Percentiles rank a stretch among this genome's conserved stretches.
Conservation (phyloP, 2,329 filamentous ascomycete genomes). For the Penicillium olsonii region DNA sequence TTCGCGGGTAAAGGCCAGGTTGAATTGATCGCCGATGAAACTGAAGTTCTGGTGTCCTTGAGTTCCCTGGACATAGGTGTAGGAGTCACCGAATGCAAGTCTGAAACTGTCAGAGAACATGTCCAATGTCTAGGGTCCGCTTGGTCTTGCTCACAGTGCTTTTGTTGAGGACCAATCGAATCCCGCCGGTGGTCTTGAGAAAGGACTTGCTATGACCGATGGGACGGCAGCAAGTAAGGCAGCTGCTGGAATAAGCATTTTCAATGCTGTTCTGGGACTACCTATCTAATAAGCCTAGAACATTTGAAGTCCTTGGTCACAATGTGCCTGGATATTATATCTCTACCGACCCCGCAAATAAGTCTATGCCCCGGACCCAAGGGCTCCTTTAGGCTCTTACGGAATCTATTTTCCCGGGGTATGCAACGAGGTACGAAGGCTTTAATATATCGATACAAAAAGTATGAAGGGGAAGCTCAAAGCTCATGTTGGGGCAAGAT, state of each 20-base stretch:
- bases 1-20: slow-evolving; percentile 48
- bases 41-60: slow-evolving; percentile 54
- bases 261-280: neutral
- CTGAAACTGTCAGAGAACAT: neutral
- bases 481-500: too few species aligned
- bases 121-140: neutral
- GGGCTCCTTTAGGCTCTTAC: neutral
- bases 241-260: neutral
- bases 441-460: too few species aligned
- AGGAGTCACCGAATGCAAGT: slow-evolving; percentile 36
- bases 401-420: slow-evolving; percentile 13
- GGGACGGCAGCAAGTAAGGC: neutral
- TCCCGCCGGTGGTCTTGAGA: slow-evolving; percentile 6
- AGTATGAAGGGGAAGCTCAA: too few species aligned
- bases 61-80: slow-evolving; percentile 55
- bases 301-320: too few species aligned
- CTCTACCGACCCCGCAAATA: slow-evolving; percentile 16
- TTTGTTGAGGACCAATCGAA: slow-evolving; percentile 21
- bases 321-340: neutral
- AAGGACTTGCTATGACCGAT: slow-evolving; percentile 4
- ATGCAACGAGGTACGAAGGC: neutral
- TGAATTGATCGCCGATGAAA: slow-evolving; percentile 57
- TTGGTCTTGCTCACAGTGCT: slow-evolving; percentile 9
- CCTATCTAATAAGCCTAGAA: too few species aligned
- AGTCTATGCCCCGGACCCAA: neutral